Evolutionary conservation across 2,329 filamentous ascomycete genomes (phyloP), one percentile per base, ranked within the genome.

Genomic region (Sarocladium oryzae): DNA sequence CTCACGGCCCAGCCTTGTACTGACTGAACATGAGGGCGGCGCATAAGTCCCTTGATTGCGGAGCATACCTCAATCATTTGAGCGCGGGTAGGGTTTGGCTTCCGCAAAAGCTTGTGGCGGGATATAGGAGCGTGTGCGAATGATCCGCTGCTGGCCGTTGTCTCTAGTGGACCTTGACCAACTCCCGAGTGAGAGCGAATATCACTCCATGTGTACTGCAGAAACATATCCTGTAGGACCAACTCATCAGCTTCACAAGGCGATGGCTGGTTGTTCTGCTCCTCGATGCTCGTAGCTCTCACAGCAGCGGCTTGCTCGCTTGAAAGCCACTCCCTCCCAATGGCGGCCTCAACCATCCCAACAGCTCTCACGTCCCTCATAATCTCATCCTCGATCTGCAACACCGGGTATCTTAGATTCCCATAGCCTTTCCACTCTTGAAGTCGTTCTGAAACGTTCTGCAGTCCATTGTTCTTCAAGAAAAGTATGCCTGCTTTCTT

Each of bases 371-470:
- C 52, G 4, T 64, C 59, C 20, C 55, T 53, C 3, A 63, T 23
- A 7, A 65, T 53, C 7, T 58, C 57, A 38, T 54, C 51, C 16
- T 64, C 57, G 1, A 65, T 55, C 4, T 53, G 30, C 11, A 66
- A 30, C 5, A 52, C 38, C 40, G 0, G 50, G 50, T 1, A 41
- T 49, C 1, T 55, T 53, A 6, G 51, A 45, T 52, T 57, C 63
- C 4, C 28, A 24, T 21, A 40, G n/a, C 36, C 36, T 16, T 40
- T 20, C 36, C 36, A 40, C 4, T 40, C 36, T 4, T 8, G 16
- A 4, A 40, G 16, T 21, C 21, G 4, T 9, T 8, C n/a, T 4
- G 7, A 6, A 18, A 21, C 48, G 0, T 32, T 26, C 0, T 20
- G 28, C 4, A 60, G 53, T 0, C 52, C 50, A 1, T 51, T 24